Evolutionary conservation across 208 protist species (phyloP).

Genomic region (Trichomonas gallinae): DNA sequence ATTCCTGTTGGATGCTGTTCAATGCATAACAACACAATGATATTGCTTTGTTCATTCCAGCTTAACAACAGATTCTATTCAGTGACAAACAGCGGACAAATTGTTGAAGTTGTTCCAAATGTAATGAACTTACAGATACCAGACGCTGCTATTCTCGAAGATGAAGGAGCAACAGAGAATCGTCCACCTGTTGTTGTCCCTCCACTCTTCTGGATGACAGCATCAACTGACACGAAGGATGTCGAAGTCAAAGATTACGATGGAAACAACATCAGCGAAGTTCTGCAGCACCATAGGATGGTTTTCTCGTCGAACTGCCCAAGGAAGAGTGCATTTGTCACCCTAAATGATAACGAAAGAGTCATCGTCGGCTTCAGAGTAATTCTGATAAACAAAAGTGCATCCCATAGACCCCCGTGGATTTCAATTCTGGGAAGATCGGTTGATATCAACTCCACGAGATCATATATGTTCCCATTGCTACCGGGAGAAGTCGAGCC

Average conservation of each 20-base stretch:
- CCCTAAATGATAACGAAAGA: background rate
- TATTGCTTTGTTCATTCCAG: background rate
- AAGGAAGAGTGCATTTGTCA: background rate
- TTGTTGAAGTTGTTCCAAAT: background rate
- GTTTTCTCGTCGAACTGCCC: background rate
- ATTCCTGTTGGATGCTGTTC: background rate
- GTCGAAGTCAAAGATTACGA: background rate
- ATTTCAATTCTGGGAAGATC: background rate
- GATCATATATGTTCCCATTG: background rate
- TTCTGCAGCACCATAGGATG: background rate
- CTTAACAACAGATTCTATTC: background rate
- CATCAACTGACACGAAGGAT: background rate
- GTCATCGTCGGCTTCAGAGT: background rate
- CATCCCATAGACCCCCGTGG: background rate
- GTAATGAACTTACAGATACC: background rate
- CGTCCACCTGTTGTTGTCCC: background rate
- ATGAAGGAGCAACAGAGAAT: background rate
- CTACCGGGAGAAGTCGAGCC: background rate
- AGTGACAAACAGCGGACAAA: background rate
- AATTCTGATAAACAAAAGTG: background rate
- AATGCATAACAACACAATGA: background rate
- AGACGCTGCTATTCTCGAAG: background rate
- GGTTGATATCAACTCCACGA: background rate
- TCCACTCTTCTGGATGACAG: background rate
- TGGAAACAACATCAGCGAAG: background rate